Percentiles rank a stretch among this genome's conserved stretches.
These are phyloP conservation scores for Cinchona pubescens DNA, from an alignment of 257 asterid species.

Conservation along the genomic window DNA sequence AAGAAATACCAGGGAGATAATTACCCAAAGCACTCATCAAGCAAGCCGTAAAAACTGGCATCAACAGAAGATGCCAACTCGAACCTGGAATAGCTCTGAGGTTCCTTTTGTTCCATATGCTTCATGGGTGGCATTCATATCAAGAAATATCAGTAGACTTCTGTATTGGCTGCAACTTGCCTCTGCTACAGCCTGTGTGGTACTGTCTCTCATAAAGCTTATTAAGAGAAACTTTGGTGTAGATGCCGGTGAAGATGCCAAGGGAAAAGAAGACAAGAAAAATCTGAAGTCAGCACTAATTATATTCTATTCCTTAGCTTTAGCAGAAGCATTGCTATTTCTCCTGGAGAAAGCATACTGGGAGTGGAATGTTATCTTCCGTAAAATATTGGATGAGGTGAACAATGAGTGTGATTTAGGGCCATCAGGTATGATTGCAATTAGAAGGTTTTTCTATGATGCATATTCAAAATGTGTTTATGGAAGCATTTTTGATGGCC, in stretches of 20 bases:
- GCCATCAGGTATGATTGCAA: slow-evolving; percentile 59
- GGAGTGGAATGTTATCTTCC: slow-evolving; percentile 74
- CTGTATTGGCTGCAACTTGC: slow-evolving; percentile 74
- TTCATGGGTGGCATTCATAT: slow-evolving; percentile 59
- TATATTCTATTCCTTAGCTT: slow-evolving; percentile 77
- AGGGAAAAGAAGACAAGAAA: slow-evolving; percentile 63
- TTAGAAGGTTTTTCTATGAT: slow-evolving; percentile 76
- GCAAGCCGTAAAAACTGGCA: slow-evolving; percentile 30
- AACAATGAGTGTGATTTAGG: slow-evolving; percentile 70
- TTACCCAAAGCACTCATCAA: slow-evolving; percentile 8
- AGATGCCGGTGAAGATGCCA: slow-evolving; percentile 45
- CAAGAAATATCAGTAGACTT: slow-evolving; percentile 66
- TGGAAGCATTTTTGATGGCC: slow-evolving; percentile 88
- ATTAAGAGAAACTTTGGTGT: slow-evolving; percentile 58
- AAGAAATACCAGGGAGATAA: slow-evolving; percentile 32
- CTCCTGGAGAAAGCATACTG: slow-evolving; percentile 87
- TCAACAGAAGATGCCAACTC: slow-evolving; percentile 33
- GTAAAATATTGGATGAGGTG: slow-evolving; percentile 52
- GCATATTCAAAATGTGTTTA: slow-evolving; percentile 72
- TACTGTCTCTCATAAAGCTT: slow-evolving; percentile 62
- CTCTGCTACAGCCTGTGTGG: slow-evolving; percentile 79
- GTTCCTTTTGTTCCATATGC: slow-evolving; percentile 77
- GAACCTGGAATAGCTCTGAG: slow-evolving; percentile 73
- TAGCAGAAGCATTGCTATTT: slow-evolving; percentile 80
- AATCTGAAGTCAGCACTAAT: slow-evolving; percentile 62